Evolutionary conservation across 2,329 filamentous ascomycete species (phyloP).

Genomic region (Parascedosporium putredinis): DNA sequence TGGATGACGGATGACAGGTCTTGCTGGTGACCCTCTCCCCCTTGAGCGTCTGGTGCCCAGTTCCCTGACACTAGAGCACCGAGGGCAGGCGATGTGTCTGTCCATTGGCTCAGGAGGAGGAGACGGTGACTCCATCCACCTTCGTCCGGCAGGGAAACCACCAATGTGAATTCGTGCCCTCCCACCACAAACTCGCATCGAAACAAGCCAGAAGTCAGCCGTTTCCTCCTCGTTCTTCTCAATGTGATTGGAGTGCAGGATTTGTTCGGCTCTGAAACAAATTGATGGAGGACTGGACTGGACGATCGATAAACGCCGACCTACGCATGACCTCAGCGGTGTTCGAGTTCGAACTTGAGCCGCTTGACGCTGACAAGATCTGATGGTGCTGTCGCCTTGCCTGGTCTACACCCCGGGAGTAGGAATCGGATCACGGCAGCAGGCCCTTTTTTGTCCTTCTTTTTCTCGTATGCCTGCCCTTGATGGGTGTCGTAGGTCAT

Average conservation of each 20-base stretch:
- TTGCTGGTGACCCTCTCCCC: neutral
- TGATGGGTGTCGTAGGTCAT: too few species aligned
- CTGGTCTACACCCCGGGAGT: neutral
- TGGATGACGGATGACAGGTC: neutral
- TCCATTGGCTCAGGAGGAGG: neutral
- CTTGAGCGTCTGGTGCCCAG: neutral
- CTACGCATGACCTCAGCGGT: neutral
- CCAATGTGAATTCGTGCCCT: neutral
- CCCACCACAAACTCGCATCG: neutral
- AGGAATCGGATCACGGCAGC: constrained; percentile 1
- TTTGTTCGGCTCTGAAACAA: neutral
- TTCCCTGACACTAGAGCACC: neutral
- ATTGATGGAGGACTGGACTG: too few species aligned
- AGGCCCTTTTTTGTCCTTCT: neutral
- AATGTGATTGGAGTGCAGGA: neutral
- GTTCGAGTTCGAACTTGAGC: neutral
- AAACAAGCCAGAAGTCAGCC: neutral
- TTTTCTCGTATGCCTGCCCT: too few species aligned
- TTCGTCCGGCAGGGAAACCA: too few species aligned
- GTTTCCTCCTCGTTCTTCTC: neutral
- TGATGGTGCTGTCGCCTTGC: neutral
- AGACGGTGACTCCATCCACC: neutral
- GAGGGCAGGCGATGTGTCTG: neutral
- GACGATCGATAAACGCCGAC: neutral
- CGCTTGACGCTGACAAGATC: too few species aligned